Conservation (phyloP, 225 moss, liverwort and hornwort species). For the Physcomitrium patens region DNA sequence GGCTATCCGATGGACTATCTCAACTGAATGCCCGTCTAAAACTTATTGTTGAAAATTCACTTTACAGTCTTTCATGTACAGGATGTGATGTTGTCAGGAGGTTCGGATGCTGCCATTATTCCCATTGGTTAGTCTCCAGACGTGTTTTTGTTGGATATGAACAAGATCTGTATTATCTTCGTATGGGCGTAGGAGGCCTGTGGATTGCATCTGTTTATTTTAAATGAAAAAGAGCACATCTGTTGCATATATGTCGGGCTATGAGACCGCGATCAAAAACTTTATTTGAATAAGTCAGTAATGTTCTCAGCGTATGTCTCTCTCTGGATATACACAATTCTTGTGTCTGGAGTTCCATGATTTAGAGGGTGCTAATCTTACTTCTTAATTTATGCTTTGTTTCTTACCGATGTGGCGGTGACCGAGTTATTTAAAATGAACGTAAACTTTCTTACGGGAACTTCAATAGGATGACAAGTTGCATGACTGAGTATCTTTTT, state of each 20-base stretch:
- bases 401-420: no score
- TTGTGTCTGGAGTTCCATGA: no score
- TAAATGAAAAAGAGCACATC: background rate
- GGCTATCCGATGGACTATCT: slow-evolving; percentile 6
- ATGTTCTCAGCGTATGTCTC: no score
- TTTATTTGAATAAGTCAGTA: no score
- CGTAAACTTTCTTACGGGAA: no score
- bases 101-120: slow-evolving; percentile 86
- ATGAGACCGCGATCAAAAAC: background rate
- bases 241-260: background rate
- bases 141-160: background rate
- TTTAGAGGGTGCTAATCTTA: no score
- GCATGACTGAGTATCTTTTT: background rate
- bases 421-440: no score
- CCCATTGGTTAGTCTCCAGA: slow-evolving; percentile 68
- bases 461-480: no score
- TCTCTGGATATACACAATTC: no score
- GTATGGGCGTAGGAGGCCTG: background rate
- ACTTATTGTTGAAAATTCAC: slow-evolving; percentile 15
- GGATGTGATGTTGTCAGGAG: slow-evolving; percentile 87
- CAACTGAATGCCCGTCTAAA: background rate
- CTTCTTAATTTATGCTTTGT: no score
- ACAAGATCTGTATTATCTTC: background rate
- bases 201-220: background rate
- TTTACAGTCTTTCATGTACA: slow-evolving; percentile 29